A percentile compares a stretch with the other conserved stretches of the same genome.
Evolutionary conservation across 2,329 filamentous ascomycete genomes (phyloP).

Genomic region (Cladophialophora yegresii): DNA sequence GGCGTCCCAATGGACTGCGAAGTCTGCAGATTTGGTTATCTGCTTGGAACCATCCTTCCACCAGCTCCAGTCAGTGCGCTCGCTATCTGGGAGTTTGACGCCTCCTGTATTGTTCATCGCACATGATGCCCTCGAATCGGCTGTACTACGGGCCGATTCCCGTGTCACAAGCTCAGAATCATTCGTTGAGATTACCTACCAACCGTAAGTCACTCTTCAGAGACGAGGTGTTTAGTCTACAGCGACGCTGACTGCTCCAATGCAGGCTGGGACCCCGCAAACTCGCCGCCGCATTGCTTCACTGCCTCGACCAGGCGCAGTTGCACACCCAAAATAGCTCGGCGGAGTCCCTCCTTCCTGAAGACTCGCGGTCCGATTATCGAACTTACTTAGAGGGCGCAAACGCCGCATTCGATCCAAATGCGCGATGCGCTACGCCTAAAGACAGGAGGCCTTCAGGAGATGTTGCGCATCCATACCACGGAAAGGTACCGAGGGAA

Average conservation of each 20-base stretch:
- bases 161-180: conserved; percentile 10
- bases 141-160: conserved; percentile 6
- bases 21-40: conserved; percentile 16
- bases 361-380: background rate
- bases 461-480: background rate
- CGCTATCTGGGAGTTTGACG: background rate
- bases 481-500: background rate
- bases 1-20: background rate
- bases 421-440: background rate
- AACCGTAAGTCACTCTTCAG: conserved; percentile 15
- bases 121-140: conserved; percentile 15
- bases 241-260: background rate
- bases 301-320: conserved; percentile 2
- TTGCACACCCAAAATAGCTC: background rate
- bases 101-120: conserved; percentile 12
- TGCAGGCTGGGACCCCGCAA: conserved; percentile 19
- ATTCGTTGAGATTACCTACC: conserved; percentile 17
- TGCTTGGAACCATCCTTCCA: conserved; percentile 15
- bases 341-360: background rate
- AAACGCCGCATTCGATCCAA: background rate
- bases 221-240: background rate
- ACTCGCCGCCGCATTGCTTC: conserved; percentile 14
- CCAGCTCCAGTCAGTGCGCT: conserved; percentile 5
- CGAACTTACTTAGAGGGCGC: background rate
- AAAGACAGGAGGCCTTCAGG: too few relatives aligned